A percentile compares a stretch with the other conserved stretches of the same genome.
These are phyloP conservation scores for Fusarium begoniae DNA, from an alignment of 2,329 filamentous ascomycete genomes.

Conservation along the genomic window DNA sequence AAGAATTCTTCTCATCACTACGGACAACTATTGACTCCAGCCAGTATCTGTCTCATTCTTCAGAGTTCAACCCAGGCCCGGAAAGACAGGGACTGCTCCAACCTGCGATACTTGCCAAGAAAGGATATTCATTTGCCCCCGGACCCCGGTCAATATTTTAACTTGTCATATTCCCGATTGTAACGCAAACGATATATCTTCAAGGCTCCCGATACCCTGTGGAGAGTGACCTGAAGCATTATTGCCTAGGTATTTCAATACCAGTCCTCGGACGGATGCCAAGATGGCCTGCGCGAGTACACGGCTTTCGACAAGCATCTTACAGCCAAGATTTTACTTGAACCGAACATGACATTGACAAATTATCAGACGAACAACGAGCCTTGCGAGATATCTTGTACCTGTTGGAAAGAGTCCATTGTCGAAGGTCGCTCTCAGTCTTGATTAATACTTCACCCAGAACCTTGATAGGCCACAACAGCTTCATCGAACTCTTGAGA, in stretches of 20 bases:
- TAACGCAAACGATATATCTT: background rate
- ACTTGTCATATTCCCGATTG: background rate
- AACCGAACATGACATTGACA: no score
- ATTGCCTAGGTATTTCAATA: background rate
- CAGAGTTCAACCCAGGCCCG: background rate
- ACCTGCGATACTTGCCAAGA: background rate
- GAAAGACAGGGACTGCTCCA: background rate
- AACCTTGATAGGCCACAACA: no score
- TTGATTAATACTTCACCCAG: no score
- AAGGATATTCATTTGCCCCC: background rate
- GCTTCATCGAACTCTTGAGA: background rate
- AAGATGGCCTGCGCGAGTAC: no score
- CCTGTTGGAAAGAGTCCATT: accelerated
- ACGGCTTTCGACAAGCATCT: background rate
- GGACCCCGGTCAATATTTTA: background rate
- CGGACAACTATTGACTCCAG: no score
- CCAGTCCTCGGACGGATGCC: background rate
- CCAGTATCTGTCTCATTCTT: background rate
- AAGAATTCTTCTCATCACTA: no score
- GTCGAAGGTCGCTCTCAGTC: background rate
- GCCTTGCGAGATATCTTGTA: accelerated
- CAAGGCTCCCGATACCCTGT: background rate
- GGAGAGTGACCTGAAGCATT: background rate
- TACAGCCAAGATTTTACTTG: no score
- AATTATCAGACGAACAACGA: background rate